Conservation (phyloP, 495 filamentous ascomycete species). For the Copromyces sp. region DNA sequence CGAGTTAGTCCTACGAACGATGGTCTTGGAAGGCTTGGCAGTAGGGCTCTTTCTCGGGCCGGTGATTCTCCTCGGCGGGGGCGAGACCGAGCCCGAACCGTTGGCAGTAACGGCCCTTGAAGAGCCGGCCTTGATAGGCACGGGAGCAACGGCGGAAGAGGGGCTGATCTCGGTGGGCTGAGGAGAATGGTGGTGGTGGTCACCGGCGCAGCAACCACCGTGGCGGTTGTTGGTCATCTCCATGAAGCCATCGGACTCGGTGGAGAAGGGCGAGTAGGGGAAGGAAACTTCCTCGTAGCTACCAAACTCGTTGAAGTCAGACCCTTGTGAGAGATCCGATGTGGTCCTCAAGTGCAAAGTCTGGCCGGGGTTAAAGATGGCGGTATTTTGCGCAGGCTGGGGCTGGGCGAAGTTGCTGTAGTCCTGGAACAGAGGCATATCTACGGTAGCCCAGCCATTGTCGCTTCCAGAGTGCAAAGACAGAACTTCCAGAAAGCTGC, state of each 20-base stretch:
- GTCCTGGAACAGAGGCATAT: conserved; percentile 36
- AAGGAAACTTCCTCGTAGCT: conserved; percentile 77
- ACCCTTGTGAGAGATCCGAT: conserved; percentile 68
- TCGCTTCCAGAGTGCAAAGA: conserved; percentile 73
- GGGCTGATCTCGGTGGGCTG: conserved; percentile 48
- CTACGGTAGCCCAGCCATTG: conserved; percentile 71
- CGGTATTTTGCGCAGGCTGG: conserved; percentile 40
- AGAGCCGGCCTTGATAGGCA: conserved; percentile 56
- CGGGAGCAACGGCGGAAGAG: conserved; percentile 52
- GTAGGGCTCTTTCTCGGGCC: conserved; percentile 65
- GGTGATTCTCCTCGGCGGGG: conserved; percentile 52
- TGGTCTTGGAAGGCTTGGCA: conserved; percentile 68
- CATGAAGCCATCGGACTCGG: conserved; percentile 52
- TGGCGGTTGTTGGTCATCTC: conserved; percentile 33
- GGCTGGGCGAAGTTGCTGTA: conserved; percentile 38
- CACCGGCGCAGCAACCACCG: conserved; percentile 39
- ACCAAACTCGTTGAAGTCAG: conserved; percentile 55
- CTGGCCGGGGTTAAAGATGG: conserved; percentile 80
- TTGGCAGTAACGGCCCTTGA: conserved; percentile 45
- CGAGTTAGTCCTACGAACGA: conserved; percentile 59
- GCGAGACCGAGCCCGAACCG: conserved; percentile 52
- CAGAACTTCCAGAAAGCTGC: conserved; percentile 71
- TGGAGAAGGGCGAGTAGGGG: conserved; percentile 56
- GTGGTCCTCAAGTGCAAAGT: conserved; percentile 74
- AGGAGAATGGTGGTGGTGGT: conserved; percentile 34